Base-by-base conservation (phyloP, 169 alveolate species). In the Theileria equi region DNA sequence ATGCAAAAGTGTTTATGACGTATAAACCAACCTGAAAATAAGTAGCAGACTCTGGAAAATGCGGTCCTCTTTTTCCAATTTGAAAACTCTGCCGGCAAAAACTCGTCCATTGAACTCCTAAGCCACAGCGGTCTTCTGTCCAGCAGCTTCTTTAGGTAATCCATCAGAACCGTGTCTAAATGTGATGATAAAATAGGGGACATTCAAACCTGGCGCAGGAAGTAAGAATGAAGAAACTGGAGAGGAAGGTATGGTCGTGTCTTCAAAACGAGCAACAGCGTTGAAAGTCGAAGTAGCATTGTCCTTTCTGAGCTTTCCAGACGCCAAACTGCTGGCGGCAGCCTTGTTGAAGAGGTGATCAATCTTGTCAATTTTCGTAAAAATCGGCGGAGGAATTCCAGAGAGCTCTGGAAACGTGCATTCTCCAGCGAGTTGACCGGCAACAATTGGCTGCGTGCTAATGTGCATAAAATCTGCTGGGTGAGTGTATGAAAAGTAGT, bases 231-330 rank as follows among this genome's bases (percentile, higher is more conserved):
- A 28, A n/a, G n/a, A n/a, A 11, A 76, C 73, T 28, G 81, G 85
- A n/a, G 26, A 28, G 10, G 70, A 36, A 1, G 85, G 85, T 0
- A 76, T 31, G 5, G n/a, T 26, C 10, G 16, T 38, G 44, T 65
- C 80, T n/a, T 63, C 79, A 26, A 58, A 76, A 25, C 69, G 79
- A 11, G 80, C 85, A 6, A 76, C 85, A 4, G 79, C 58, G 40
- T 65, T 76, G 29, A 76, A 21, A 25, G 54, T 49, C 1, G 66
- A 67, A 4, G 66, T 23, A 29, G 28, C 54, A 3, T 28, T 17
- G 23, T 21, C 50, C 35, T 65, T 65, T 31, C 31, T 25, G 0
- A 47, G 11, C 17, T 55, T 57, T 1, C 68, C 29, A 13, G 36
- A 45, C 21, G 23, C 25, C 62, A 61, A 16, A 45, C 36, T 53